These are phyloP conservation scores for Pinus albicaulis DNA, from an alignment of 75 land plant genomes.

Conservation along the genomic window DNA sequence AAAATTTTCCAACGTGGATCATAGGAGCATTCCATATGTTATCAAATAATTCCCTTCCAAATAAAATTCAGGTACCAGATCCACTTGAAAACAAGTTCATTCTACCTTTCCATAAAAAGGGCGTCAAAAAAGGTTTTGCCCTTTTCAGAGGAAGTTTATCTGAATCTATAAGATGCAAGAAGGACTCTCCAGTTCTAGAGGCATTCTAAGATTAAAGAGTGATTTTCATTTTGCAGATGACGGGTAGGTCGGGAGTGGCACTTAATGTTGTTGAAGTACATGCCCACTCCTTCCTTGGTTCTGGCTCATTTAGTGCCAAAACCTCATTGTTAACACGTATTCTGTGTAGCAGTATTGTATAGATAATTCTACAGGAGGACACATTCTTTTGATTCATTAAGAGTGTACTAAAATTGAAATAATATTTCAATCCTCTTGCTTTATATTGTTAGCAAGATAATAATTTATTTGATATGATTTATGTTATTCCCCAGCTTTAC, in stretches of 20 bases:
- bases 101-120: no score
- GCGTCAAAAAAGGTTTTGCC: no score
- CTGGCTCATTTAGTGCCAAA: not conserved
- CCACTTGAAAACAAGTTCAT: no score
- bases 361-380: not conserved
- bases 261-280: not conserved
- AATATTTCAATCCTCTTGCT: not conserved
- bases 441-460: not conserved
- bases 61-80: no score
- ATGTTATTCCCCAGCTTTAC: not conserved
- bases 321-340: not conserved
- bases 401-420: conserved; percentile 1
- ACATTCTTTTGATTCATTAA: conserved; percentile 7
- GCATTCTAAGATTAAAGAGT: not conserved
- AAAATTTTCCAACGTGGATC: no score
- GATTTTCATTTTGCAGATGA: not conserved
- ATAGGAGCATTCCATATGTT: no score
- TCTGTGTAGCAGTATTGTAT: conserved; percentile 1
- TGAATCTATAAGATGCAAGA: no score
- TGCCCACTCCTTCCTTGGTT: not conserved
- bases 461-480: not conserved
- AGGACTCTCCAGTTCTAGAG: no score
- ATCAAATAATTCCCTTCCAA: no score
- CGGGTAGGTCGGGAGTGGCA: not conserved
- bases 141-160: no score